Base-by-base conservation (phyloP, 140 eudicot species). In the Stevia rebaudiana region DNA sequence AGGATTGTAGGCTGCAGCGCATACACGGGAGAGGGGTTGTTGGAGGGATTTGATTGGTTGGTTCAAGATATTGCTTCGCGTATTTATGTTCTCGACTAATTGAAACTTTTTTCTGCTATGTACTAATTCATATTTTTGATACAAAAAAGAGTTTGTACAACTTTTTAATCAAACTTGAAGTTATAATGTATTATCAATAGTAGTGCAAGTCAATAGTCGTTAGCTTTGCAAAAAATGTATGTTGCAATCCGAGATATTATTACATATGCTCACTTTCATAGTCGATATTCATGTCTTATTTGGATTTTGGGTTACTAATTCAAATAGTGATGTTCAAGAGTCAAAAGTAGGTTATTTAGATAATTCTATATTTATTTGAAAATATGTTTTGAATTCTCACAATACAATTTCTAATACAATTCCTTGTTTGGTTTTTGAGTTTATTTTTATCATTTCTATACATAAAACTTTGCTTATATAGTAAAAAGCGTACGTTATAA, bases 21-120 rank as follows among this genome's bases (percentile, higher is more conserved):
- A 2, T 92, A 76, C 86, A 88, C 96, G 0, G 98, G 96, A 19
- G 95, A 85, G 53, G 98, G 98, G 16, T 80, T 92, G 66, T 78
- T 92, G 11, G 95, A 92, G 76, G 98, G 98, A 61, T 92, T 88
- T 73, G 84, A 88, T 74, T 92, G 98, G 98, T 62, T 92, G 81
- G 98, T 92, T 79, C 95, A 92, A 72, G 98, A 92, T 64, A 78
- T 92, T 57, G 96, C 98, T 63, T 92, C 98, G 4, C 81, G 98
- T 47, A 92, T 92, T 41, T 92, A 92, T 58, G 83, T 88, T 79
- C 96, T 92, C 23, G 95, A 92, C 56, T 92, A 83, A 63, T 36
- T 70, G 56, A 35, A 16, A n/a, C n/a, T n/a, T n/a, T 28, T 7
- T 28, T 55, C 23, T 30, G 23, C 16, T 31, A 56, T 15, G 42